These are phyloP conservation scores for Wickerhamiella sorbophila DNA, from an alignment of 805 yeast genomes.

Conservation along the genomic window DNA sequence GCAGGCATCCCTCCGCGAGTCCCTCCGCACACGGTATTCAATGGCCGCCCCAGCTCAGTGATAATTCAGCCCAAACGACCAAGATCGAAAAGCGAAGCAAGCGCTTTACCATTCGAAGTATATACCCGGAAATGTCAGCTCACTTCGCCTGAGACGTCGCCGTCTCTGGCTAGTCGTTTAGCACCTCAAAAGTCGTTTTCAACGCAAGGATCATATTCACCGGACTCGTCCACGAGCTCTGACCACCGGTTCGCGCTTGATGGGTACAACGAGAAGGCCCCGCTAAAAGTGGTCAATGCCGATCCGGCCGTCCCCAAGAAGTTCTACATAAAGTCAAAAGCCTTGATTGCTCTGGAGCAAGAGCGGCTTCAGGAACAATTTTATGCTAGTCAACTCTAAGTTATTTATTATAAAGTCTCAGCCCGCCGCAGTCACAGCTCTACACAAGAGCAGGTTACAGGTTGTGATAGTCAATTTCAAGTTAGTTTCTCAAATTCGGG, in stretches of 20 bases:
- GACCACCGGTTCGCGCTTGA: slow-evolving; percentile 11
- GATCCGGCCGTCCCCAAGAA: slow-evolving; percentile 5
- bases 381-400: background rate
- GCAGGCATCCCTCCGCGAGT: slow-evolving; percentile 15
- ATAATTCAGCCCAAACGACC: slow-evolving; percentile 9
- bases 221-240: no score
- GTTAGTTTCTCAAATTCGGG: no score
- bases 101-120: slow-evolving; percentile 6
- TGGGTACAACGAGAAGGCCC: slow-evolving; percentile 14
- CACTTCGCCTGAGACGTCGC: background rate
- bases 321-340: slow-evolving; percentile 15
- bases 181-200: no score
- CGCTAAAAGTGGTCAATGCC: slow-evolving; percentile 12
- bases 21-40: slow-evolving; percentile 10
- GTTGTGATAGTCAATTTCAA: no score
- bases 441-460: no score
- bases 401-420: no score
- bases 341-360: slow-evolving; percentile 15
- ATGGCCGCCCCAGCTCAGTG: slow-evolving; percentile 10
- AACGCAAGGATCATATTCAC: no score
- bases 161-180: no score
- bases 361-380: slow-evolving; percentile 3
- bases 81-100: slow-evolving; percentile 3
- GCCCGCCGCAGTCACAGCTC: no score
- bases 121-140: slow-evolving; percentile 14